Conservation (phyloP, 441 rosid genomes). For the Monsonia emarginata region DNA sequence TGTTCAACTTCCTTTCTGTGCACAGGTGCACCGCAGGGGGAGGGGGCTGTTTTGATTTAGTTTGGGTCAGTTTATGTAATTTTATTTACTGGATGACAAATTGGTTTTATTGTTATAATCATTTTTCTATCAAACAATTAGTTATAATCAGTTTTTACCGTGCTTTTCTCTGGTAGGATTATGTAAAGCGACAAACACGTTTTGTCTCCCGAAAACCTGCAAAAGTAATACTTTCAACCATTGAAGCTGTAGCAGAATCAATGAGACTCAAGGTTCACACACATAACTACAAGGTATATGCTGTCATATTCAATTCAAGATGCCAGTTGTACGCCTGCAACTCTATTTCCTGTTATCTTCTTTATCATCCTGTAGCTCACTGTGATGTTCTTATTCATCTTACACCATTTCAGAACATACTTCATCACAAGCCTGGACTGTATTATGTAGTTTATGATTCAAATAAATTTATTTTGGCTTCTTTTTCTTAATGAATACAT, state of each 20-base stretch:
- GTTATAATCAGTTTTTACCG: neutral
- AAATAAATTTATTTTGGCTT: neutral
- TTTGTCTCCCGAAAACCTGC: slow-evolving; percentile 71
- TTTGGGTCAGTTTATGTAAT: neutral
- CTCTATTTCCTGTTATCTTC: neutral
- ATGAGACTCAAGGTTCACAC: slow-evolving; percentile 57
- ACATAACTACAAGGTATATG: slow-evolving; percentile 59
- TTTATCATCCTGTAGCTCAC: neutral
- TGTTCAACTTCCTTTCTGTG: neutral
- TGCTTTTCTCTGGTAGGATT: slow-evolving; percentile 41
- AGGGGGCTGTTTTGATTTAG: no score
- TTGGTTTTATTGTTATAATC: neutral
- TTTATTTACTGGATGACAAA: neutral
- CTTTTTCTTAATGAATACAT: neutral
- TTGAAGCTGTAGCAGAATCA: slow-evolving; percentile 62
- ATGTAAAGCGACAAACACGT: slow-evolving; percentile 71
- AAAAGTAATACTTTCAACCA: slow-evolving; percentile 44
- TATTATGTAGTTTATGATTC: neutral
- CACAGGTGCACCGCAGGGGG: no score
- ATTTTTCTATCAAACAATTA: no score
- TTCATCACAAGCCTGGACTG: neutral
- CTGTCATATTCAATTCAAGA: neutral
- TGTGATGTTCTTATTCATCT: neutral
- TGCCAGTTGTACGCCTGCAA: neutral
- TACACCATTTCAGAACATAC: neutral